Evolutionary conservation across 306 rosid species (phyloP), one percentile per base, ranked within the genome.

Genomic region (Corylus avellana): DNA sequence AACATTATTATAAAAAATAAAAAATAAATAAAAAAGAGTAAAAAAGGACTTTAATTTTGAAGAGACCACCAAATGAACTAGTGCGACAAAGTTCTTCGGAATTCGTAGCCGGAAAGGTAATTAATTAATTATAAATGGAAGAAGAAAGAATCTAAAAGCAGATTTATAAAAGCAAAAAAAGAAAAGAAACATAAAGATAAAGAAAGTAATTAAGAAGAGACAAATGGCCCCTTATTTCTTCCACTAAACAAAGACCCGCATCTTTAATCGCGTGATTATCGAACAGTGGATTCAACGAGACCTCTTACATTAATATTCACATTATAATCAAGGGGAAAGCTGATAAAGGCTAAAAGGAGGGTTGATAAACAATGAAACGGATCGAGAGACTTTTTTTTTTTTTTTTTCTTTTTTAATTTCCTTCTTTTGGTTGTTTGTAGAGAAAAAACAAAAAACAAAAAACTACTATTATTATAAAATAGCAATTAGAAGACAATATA

Each of bases 211-310:
- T 58, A 61, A 27, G 29, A 66, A 35, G 44, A 61, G 58, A 25
- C 68, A 75, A 83, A 84, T 47, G 74, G 49, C n/a, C 59, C 68
- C 81, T 81, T 53, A 39, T 55, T 46, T 71, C 53, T 47, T 54
- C 42, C 61, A 67, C 70, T 79, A 75, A 73, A 48, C 18, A 75
- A 70, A 55, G 74, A 51, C 64, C 70, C 77, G 27, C 58, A 58
- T 69, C 84, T 88, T 85, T 88, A 78, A 63, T 78, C 55, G 80
- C 86, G 85, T 81, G 87, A 76, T 78, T 42, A 67, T 68, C 75
- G 44, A 58, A 48, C 55, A 66, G 44, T 25, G 16, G 70, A 39
- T 29, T 20, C 7, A 58, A 3, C 10, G 37, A 22, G 12, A 58
- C 57, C n/a, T 4, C 3, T 35, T 35, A 35, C 39, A 35, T 22